Base-by-base conservation (phyloP, 1,139 yeast genomes). In the Pneumocystis jirovecii region DNA sequence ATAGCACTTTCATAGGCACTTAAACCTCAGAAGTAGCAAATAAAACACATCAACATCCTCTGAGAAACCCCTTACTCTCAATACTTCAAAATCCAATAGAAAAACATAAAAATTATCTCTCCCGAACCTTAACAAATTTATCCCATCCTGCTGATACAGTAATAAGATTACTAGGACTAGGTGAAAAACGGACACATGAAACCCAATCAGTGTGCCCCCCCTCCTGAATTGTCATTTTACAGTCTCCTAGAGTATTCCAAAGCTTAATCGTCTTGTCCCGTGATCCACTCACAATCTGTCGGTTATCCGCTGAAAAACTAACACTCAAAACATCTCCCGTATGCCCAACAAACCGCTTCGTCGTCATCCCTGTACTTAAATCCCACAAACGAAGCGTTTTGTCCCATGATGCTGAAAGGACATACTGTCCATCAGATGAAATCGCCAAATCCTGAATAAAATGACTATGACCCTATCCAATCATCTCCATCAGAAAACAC, bases 131-230 rank as follows among this genome's bases (percentile, higher is more conserved):
- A 77, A 95, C 96, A 75, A 93, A 83, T 84, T 93, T 93, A 82
- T 93, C 99, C 95, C 96, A 90, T 78, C 97, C 96, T 77, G 97
- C 97, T 75, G 98, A 91, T 82, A 93, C 87, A 77, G 91, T 88
- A 75, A 89, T 83, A 67, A 79, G 74, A 74, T 81, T 81, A 63
- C 70, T 71, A 64, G 75, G 73, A 78, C 87, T 85, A 76, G 96
- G 96, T 74, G 89, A 85, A 84, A 90, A 88, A 85, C 96, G 89
- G 76, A 91, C 98, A 75, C 96, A 85, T 72, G 97, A 89, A 76
- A 91, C 97, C 99, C 99, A 93, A 89, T 93, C 99, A 78, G 85
- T 78, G 95, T 93, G 98, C 75, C 96, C 95, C 75, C 83, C 79
- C 68, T 73, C 73, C 73, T 77, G 75, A 81, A 91, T 86, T 76